Evolutionary conservation across 345 rosid species (phyloP).

Genomic region (Populus simonii): DNA sequence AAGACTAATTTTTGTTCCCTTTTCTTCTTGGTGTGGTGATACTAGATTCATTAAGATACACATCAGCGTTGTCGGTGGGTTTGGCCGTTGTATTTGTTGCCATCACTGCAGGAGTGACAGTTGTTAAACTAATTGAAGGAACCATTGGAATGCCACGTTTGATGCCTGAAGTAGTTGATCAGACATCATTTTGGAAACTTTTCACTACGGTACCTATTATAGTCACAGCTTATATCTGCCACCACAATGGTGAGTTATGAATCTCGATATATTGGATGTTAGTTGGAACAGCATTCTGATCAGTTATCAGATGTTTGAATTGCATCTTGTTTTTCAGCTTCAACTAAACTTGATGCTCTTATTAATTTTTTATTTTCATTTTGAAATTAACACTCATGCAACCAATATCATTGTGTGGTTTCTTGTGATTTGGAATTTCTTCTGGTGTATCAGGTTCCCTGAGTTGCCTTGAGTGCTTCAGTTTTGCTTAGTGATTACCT

Average conservation of each 20-base stretch:
- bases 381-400: no score
- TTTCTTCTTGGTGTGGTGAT: slow-evolving; percentile 8
- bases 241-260: slow-evolving; percentile 50
- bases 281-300: neutral
- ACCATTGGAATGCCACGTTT: slow-evolving; percentile 45
- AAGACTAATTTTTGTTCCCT: neutral
- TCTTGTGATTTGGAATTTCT: no score
- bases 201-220: slow-evolving; percentile 56
- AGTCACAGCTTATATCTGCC: slow-evolving; percentile 70
- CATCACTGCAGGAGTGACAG: slow-evolving; percentile 52
- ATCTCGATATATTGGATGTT: neutral
- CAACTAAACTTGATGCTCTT: no score
- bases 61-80: slow-evolving; percentile 61
- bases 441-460: neutral
- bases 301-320: neutral
- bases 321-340: no score
- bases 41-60: slow-evolving; percentile 61
- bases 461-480: neutral
- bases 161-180: slow-evolving; percentile 45
- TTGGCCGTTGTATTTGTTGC: slow-evolving; percentile 61
- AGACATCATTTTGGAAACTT: slow-evolving; percentile 66
- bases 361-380: no score
- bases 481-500: no score
- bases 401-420: no score
- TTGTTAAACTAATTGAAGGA: slow-evolving; percentile 44